Conservation (phyloP, 164 flowering plant species). For the Cinnamomum chago region DNA sequence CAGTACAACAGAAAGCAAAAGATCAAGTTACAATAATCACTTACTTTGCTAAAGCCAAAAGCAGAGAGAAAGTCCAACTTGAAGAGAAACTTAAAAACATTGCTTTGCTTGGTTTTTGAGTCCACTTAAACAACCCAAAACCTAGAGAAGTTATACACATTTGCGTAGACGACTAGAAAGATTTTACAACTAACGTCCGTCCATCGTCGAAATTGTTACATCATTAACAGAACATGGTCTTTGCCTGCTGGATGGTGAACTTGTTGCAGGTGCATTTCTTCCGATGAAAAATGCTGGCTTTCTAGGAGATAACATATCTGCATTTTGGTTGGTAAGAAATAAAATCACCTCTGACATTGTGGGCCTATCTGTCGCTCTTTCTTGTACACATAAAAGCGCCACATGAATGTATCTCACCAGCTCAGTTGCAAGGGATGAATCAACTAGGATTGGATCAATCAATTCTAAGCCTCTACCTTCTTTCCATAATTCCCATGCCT, state of each 20-base stretch:
- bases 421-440: not conserved
- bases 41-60: too few relatives aligned
- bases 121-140: too few relatives aligned
- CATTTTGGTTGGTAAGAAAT: slow-evolving; percentile 1
- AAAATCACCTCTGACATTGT: slow-evolving; percentile 5
- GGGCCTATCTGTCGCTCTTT: slow-evolving; percentile 6
- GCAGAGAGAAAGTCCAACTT: too few relatives aligned
- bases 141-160: too few relatives aligned
- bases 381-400: slow-evolving; percentile 13
- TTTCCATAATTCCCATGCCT: slow-evolving; percentile 15
- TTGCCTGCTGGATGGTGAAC: not conserved
- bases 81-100: too few relatives aligned
- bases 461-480: slow-evolving; percentile 8
- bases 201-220: not conserved
- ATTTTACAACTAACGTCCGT: not conserved
- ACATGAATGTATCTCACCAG: slow-evolving; percentile 13
- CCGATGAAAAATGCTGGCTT: not conserved
- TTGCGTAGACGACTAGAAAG: too few relatives aligned
- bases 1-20: too few relatives aligned
- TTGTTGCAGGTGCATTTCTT: not conserved
- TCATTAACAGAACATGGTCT: not conserved
- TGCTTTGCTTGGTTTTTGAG: too few relatives aligned
- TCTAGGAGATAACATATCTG: not conserved
- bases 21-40: too few relatives aligned
- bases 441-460: slow-evolving; percentile 8